These are phyloP conservation scores for Prosopis cineraria DNA, from an alignment of 306 rosid species.

Conservation along the genomic window DNA sequence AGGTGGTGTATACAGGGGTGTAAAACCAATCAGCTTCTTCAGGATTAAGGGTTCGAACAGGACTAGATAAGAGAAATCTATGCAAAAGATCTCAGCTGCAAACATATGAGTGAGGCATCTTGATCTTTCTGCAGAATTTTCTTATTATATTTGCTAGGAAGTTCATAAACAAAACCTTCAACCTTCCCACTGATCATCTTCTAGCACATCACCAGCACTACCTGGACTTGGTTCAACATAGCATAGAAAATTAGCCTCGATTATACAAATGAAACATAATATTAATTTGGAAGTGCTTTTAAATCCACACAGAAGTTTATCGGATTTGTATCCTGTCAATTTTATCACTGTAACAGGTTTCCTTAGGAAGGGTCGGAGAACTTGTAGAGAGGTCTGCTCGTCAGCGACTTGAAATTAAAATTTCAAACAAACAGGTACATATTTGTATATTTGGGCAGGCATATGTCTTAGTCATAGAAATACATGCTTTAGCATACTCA, in stretches of 20 bases:
- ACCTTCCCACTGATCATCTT: conserved; percentile 95
- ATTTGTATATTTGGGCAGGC: too few species aligned
- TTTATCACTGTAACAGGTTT: conserved; percentile 8
- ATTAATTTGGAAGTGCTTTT: conserved; percentile 13
- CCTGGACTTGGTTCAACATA: conserved; percentile 53
- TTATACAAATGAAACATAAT: background rate
- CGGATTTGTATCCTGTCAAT: background rate
- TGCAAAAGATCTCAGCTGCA: conserved; percentile 98
- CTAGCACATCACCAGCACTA: conserved; percentile 97
- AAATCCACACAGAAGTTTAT: background rate
- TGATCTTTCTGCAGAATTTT: conserved; percentile 89
- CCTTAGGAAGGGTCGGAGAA: conserved; percentile 16
- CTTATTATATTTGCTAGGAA: conserved; percentile 96
- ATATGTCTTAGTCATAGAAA: background rate
- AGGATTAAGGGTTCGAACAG: conserved; percentile 94
- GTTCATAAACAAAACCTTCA: conserved; percentile 98
- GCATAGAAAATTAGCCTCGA: conserved; percentile 7
- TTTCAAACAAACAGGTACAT: conserved; percentile 2
- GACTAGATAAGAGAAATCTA: conserved; percentile 85
- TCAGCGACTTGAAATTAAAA: conserved; percentile 14
- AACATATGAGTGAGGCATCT: conserved; percentile 97
- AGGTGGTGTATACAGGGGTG: conserved; percentile 92
- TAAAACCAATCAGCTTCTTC: conserved; percentile 99
- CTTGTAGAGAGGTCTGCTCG: conserved; percentile 1
- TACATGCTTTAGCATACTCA: background rate